A percentile compares a stretch with the other conserved stretches of the same genome.
phyloP scores from a whole-genome alignment of 306 rosid species.

The Glycine soja region DNA sequence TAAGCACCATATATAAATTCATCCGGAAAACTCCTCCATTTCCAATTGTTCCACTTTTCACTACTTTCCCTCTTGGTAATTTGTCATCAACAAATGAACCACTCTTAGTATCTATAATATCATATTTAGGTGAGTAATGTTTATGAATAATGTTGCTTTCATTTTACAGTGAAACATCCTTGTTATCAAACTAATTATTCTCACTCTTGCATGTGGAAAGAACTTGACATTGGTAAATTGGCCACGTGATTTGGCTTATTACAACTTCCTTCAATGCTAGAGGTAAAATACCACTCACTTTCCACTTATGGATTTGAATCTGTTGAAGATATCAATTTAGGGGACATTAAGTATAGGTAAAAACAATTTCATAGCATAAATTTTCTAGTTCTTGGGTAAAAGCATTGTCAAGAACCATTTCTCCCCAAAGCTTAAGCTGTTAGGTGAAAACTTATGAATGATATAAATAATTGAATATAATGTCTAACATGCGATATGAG shows the following conservation, averaged over 20 bases:
- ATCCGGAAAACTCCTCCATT: slow-evolving; percentile 77
- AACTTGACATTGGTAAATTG: slow-evolving; percentile 91
- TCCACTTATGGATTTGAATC: slow-evolving; percentile 83
- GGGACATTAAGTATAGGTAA: slow-evolving; percentile 84
- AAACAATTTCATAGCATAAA: slow-evolving; percentile 22
- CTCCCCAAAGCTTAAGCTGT: not conserved
- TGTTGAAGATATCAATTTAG: slow-evolving; percentile 71
- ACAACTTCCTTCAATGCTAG: slow-evolving; percentile 87
- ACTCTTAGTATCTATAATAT: slow-evolving; percentile 8
- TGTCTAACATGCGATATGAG: not conserved
- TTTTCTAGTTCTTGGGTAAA: slow-evolving; percentile 27
- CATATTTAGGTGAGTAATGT: slow-evolving; percentile 70
- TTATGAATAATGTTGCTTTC: slow-evolving; percentile 29
- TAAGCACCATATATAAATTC: slow-evolving; percentile 79
- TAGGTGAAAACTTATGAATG: not conserved
- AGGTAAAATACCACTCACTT: slow-evolving; percentile 76
- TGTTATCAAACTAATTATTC: slow-evolving; percentile 21
- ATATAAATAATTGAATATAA: not conserved
- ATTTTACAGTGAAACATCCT: slow-evolving; percentile 23
- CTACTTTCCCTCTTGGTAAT: slow-evolving; percentile 78
- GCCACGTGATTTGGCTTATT: slow-evolving; percentile 88
- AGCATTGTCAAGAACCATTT: slow-evolving; percentile 26
- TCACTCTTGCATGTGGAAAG: slow-evolving; percentile 75
- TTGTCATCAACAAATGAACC: slow-evolving; percentile 43
- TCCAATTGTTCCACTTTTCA: slow-evolving; percentile 71